Evolutionary conservation across 129 eudicot genomes (phyloP), one percentile per base, ranked within the genome.

Genomic region (Lactuca saligna): DNA sequence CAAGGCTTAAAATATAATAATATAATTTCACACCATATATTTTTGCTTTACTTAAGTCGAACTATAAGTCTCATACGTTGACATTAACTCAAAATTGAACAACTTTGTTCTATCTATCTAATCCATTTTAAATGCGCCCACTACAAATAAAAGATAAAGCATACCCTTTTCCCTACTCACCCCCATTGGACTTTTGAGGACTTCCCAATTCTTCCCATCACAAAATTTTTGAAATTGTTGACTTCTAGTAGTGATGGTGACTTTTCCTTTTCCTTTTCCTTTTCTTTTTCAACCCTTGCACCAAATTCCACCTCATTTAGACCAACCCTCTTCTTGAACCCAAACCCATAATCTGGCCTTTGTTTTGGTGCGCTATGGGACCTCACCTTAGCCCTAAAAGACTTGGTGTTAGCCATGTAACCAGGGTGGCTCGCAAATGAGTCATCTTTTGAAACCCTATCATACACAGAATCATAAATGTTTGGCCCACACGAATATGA

Each of bases 351-450:
- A 10, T 87, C 89, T 0, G 91, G 91, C 68, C 97, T 77, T 59
- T 85, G 96, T 50, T 82, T 91, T 8, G 92, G 96, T 42, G 90
- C 96, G 71, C 96, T 88, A 1, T 78, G 88, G 1, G 97, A 87
- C 86, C 97, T 85, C 54, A 79, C 73, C 65, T 85, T 87, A 17
- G 88, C 90, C 80, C 84, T 77, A 60, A 83, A 87, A 17, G 96
- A 91, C 69, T 85, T 84, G 34, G 92, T 88, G 20, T 73, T 91
- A 20, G 93, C 87, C 93, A 88, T 88, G 78, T 91, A 87, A 57
- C 79, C 83, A 4, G 97, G 97, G 57, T 76, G 48, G 70, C 71
- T 62, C 31, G 66, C 20, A n/a, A 69, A 76, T 29, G 81, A 69
- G 29, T 74, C 75, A 1, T 91, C 97, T 70, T 68, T 58, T 8